Evolutionary conservation across 345 rosid genomes (phyloP).

Genomic region (Gossypium herbaceum): DNA sequence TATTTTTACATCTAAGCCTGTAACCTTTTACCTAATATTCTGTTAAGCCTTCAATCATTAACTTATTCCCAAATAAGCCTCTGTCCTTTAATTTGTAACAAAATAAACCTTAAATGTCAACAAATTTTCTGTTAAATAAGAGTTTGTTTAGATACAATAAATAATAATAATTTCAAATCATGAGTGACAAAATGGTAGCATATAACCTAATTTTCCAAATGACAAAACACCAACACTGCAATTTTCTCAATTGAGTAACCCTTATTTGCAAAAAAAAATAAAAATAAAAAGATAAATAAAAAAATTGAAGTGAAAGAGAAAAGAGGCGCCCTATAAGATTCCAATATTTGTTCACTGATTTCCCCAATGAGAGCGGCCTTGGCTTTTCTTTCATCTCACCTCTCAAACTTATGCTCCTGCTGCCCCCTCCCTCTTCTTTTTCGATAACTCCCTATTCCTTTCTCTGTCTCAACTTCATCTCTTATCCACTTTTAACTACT

Average conservation of each 20-base stretch:
- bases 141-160: not conserved
- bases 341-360: slow-evolving; percentile 43
- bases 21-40: too few relatives aligned
- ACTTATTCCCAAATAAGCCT: too few relatives aligned
- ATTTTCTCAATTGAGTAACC: slow-evolving; percentile 11
- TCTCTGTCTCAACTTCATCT: slow-evolving; percentile 8
- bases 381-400: slow-evolving; percentile 48
- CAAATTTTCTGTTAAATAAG: too few relatives aligned
- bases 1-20: too few relatives aligned
- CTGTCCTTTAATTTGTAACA: too few relatives aligned
- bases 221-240: slow-evolving; percentile 20
- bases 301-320: not conserved
- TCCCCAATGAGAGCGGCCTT: slow-evolving; percentile 43
- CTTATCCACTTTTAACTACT: not conserved
- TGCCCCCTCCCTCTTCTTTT: not conserved
- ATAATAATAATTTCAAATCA: too few relatives aligned
- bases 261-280: slow-evolving; percentile 21
- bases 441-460: slow-evolving; percentile 1
- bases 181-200: slow-evolving; percentile 14
- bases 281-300: too few relatives aligned
- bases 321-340: slow-evolving; percentile 41
- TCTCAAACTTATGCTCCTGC: slow-evolving; percentile 18
- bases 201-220: slow-evolving; percentile 22
- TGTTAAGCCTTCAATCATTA: too few relatives aligned
- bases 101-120: too few relatives aligned